Evolutionary conservation across 1,284 basidiomycete genomes (phyloP).

Genomic region (Puccinia sorghi): DNA sequence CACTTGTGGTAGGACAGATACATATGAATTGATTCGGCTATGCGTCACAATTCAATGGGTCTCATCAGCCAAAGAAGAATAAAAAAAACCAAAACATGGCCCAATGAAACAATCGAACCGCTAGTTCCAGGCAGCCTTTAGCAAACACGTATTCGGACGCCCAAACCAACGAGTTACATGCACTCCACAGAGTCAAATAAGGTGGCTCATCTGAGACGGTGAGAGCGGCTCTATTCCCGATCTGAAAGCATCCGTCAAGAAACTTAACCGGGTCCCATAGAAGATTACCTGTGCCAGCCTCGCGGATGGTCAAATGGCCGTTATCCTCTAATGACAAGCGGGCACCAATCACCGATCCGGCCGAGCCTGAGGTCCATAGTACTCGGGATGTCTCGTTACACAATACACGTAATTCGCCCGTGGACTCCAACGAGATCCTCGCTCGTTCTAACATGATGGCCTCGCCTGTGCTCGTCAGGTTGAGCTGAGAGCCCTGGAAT

Average conservation of each 20-base stretch:
- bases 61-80: neutral
- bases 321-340: constrained; percentile 19
- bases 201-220: constrained; percentile 38
- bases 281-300: constrained; percentile 26
- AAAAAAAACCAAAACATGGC: neutral
- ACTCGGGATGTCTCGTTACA: constrained; percentile 18
- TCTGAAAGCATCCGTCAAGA: constrained; percentile 16
- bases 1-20: constrained; percentile 7
- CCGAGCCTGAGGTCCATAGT: constrained; percentile 40
- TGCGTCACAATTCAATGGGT: neutral
- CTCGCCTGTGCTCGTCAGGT: constrained; percentile 14
- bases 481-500: constrained; percentile 27
- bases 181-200: constrained; percentile 30
- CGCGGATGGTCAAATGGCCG: constrained; percentile 41
- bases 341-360: constrained; percentile 26
- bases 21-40: constrained; percentile 48
- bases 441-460: constrained; percentile 25
- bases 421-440: constrained; percentile 11
- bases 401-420: constrained; percentile 29
- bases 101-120: neutral
- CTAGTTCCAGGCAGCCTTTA: constrained; percentile 30
- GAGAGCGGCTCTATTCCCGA: constrained; percentile 14
- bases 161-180: constrained; percentile 33
- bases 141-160: constrained; percentile 45
- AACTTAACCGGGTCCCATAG: constrained; percentile 44